Percentiles rank a stretch among this genome's conserved stretches.
phyloP scores from a whole-genome alignment of 225 moss, liverwort and hornwort species.

The Neckera pumila region DNA sequence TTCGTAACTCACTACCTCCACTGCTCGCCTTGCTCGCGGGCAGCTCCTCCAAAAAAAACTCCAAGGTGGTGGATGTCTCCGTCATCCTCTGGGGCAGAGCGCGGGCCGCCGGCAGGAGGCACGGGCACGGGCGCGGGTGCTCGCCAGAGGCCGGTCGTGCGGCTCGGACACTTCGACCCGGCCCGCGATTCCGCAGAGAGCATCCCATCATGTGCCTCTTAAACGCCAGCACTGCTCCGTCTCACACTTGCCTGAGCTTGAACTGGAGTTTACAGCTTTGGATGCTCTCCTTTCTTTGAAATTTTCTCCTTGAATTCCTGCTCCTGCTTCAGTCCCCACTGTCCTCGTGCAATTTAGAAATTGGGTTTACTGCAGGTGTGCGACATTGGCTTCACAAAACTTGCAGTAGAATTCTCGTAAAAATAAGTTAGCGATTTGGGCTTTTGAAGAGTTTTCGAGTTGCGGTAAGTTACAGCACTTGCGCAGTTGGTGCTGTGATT shows the following conservation, averaged over 20 bases:
- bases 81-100: not conserved
- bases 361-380: not conserved
- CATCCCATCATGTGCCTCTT: too few relatives aligned
- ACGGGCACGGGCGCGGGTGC: not conserved
- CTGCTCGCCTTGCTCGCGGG: not conserved
- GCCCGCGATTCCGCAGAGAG: not conserved
- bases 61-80: slow-evolving; percentile 1
- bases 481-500: not conserved
- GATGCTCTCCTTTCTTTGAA: not conserved
- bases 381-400: not conserved
- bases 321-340: too few relatives aligned
- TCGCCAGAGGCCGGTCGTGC: not conserved
- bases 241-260: not conserved
- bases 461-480: not conserved
- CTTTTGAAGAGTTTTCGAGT: not conserved
- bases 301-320: not conserved
- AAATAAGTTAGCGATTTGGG: not conserved
- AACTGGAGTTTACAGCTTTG: not conserved
- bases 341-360: not conserved
- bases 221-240: not conserved
- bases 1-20: not conserved
- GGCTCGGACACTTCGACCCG: not conserved
- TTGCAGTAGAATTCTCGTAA: not conserved
- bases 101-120: not conserved
- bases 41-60: not conserved